Evolutionary conservation across 2,329 filamentous ascomycete genomes (phyloP), one percentile per base, ranked within the genome.

Genomic region (Pseudovirgaria hyperparasitica): DNA sequence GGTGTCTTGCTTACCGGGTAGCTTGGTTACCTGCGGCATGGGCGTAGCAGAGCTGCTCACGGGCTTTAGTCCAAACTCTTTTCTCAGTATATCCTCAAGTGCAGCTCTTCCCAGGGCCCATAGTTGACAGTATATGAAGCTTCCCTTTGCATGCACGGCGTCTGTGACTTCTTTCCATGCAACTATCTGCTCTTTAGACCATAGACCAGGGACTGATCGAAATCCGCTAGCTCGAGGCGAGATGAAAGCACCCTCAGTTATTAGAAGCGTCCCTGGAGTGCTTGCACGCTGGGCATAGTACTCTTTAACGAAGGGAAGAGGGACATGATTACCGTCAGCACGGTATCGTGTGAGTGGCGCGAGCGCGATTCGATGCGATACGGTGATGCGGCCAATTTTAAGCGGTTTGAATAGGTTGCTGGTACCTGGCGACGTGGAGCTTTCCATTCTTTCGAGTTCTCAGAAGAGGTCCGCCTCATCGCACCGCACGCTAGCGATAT

Each of bases 131-230:
- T 61, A 77, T 27, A 79, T 71, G 42, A 60, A 70, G 11, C 60
- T 65, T 5, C 67, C 67, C 39, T 74, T 74, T 13, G 57, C 57
- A 44, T 82, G 76, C 1, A 81, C 71, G 1, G 65, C 67, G 15
- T 71, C 63, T 2, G 67, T 72, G 22, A 80, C 54, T 9, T 60
- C 51, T 34, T 63, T 69, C 76, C 75, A 81, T 0, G 57, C 65
- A 2, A 57, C 58, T 22, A 76, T 58, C 32, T 77, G 71, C n/a
- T 57, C 60, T 6, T 42, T 30, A 16, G 27, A 45, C 30, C 34
- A 48, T 31, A 53, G 44, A 6, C 43, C 46, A 9, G 47, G 32
- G 7, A 41, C 38, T 28, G 46, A 46, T n/a, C 34, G 33, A 21
- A 36, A 43, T 3, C 49, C 48, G 22, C 37, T 30, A 6, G 47